Evolutionary conservation across 2,329 filamentous ascomycete genomes (phyloP).

Genomic region (Ceratocystis huliohia): DNA sequence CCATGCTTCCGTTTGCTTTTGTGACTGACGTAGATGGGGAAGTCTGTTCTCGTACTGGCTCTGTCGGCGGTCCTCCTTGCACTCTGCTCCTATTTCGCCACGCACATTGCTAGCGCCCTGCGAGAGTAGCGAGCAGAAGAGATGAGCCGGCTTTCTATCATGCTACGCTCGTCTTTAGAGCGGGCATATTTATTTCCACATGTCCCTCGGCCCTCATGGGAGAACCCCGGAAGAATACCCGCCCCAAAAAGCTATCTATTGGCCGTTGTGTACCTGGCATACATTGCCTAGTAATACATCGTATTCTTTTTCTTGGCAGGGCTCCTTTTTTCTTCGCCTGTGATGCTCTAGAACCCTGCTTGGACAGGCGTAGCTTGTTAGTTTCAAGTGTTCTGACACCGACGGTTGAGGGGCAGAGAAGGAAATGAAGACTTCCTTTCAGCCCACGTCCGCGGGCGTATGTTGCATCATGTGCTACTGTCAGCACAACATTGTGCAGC

Average conservation of each 20-base stretch:
- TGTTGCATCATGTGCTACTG: slow-evolving; percentile 45
- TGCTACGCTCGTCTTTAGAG: too few relatives aligned
- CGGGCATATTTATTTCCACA: too few relatives aligned
- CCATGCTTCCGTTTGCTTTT: too few relatives aligned
- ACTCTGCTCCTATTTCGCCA: too few relatives aligned
- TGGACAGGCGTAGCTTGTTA: slow-evolving; percentile 33
- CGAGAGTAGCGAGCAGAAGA: too few relatives aligned
- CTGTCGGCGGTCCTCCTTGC: too few relatives aligned
- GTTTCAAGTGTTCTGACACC: slow-evolving; percentile 16
- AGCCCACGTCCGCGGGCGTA: slow-evolving; percentile 50
- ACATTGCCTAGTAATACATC: neutral
- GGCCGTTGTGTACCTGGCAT: neutral
- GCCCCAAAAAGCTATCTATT: slow-evolving; percentile 33
- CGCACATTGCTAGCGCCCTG: too few relatives aligned
- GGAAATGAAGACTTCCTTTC: slow-evolving; percentile 32
- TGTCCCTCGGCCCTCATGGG: too few relatives aligned
- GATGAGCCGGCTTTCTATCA: too few relatives aligned
- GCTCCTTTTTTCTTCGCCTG: slow-evolving; percentile 32
- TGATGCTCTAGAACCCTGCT: slow-evolving; percentile 47
- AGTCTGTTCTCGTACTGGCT: too few relatives aligned
- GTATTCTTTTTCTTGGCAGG: neutral
- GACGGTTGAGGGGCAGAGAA: neutral
- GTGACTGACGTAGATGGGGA: too few relatives aligned
- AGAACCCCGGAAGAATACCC: slow-evolving; percentile 32
- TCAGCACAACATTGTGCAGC: slow-evolving; percentile 49